A percentile compares a stretch with the other conserved stretches of the same genome.
phyloP scores from a whole-genome alignment of 2,329 filamentous ascomycete genomes.

The Fusarium foetens region DNA sequence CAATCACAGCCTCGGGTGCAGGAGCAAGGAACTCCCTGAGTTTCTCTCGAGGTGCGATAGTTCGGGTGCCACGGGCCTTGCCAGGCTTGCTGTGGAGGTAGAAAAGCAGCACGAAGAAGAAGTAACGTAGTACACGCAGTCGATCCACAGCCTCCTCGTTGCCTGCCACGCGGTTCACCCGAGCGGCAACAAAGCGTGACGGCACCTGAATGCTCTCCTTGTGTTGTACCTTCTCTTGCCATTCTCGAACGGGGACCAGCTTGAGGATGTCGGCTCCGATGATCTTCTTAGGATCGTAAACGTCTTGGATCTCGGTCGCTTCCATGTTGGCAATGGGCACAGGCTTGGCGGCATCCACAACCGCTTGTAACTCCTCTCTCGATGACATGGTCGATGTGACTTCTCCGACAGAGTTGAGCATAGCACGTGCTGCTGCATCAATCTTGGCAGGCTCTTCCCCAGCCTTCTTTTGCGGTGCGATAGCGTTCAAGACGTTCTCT shows the following conservation, averaged over 20 bases:
- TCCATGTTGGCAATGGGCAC: slow-evolving; percentile 75
- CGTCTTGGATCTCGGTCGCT: slow-evolving; percentile 74
- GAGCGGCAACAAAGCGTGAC: slow-evolving; percentile 73
- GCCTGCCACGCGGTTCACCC: slow-evolving; percentile 64
- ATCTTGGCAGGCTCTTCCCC: slow-evolving; percentile 59
- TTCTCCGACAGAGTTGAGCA: slow-evolving; percentile 72
- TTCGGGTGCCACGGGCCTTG: slow-evolving; percentile 58
- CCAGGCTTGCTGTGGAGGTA: slow-evolving; percentile 59
- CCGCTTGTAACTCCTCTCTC: slow-evolving; percentile 71
- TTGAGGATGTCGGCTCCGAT: slow-evolving; percentile 75
- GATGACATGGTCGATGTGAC: slow-evolving; percentile 74
- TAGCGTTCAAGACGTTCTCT: slow-evolving; percentile 76
- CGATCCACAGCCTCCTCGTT: slow-evolving; percentile 64
- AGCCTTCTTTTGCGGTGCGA: slow-evolving; percentile 57
- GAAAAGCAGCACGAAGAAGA: slow-evolving; percentile 67
- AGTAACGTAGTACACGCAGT: slow-evolving; percentile 69
- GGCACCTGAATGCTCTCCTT: slow-evolving; percentile 65
- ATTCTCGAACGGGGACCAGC: slow-evolving; percentile 75
- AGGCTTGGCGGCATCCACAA: slow-evolving; percentile 74
- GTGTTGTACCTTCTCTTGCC: slow-evolving; percentile 73
- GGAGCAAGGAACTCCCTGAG: slow-evolving; percentile 66
- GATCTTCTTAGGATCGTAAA: slow-evolving; percentile 74
- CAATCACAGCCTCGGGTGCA: slow-evolving; percentile 70
- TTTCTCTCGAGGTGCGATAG: slow-evolving; percentile 70
- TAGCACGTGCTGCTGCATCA: slow-evolving; percentile 65